Conservation (phyloP, 805 yeast species). For the Blastobotrys terrestris region DNA sequence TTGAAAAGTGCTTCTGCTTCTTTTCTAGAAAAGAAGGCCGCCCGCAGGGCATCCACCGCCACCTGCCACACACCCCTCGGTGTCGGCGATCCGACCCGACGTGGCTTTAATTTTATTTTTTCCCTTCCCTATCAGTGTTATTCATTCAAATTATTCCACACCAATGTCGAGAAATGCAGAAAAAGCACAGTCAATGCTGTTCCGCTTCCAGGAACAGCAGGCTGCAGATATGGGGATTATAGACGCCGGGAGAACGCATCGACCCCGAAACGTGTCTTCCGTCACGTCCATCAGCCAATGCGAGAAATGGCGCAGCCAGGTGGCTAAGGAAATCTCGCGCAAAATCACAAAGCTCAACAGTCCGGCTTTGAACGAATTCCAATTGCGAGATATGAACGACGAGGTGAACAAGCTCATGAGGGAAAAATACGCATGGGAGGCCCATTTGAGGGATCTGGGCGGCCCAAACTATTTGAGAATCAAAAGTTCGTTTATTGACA, state of each 20-base stretch:
- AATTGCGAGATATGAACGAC: slow-evolving; percentile 70
- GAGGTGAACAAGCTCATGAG: slow-evolving; percentile 57
- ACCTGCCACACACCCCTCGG: too few relatives aligned
- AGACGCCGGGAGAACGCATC: slow-evolving; percentile 46
- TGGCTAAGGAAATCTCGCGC: slow-evolving; percentile 56
- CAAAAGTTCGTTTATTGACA: slow-evolving; percentile 21
- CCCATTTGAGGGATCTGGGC: slow-evolving; percentile 60
- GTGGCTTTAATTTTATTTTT: neutral
- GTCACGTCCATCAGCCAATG: slow-evolving; percentile 57
- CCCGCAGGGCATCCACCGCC: neutral
- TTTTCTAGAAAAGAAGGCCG: neutral
- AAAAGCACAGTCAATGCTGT: slow-evolving; percentile 65
- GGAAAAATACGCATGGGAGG: slow-evolving; percentile 75
- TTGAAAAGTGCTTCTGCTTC: neutral
- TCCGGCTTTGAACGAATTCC: slow-evolving; percentile 47
- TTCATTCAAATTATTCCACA: neutral
- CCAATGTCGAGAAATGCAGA: slow-evolving; percentile 72
- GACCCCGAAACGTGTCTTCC: slow-evolving; percentile 55
- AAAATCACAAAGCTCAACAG: slow-evolving; percentile 55
- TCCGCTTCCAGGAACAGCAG: slow-evolving; percentile 56
- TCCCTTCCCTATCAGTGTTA: neutral
- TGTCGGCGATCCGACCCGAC: too few relatives aligned
- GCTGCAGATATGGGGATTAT: slow-evolving; percentile 54
- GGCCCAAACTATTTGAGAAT: slow-evolving; percentile 56
- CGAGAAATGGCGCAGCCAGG: slow-evolving; percentile 59